phyloP scores from a whole-genome alignment of 2,329 filamentous ascomycete species.

The Xylariaceae sp. region DNA sequence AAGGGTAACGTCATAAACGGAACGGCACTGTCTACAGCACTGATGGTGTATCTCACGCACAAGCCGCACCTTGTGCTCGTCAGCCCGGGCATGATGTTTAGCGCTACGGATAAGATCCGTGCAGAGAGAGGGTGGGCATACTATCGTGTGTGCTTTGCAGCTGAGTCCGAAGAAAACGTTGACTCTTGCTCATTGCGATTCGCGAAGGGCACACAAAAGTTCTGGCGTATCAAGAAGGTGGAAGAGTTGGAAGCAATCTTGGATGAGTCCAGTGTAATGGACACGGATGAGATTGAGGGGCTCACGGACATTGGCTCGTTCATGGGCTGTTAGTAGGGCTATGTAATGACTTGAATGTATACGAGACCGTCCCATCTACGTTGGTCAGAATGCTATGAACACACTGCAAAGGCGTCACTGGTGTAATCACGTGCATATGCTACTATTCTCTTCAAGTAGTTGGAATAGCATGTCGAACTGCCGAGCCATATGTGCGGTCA shows the following conservation, averaged over 20 bases:
- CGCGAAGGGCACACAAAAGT: slow-evolving; percentile 63
- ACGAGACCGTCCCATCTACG: too few relatives aligned
- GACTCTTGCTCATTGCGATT: slow-evolving; percentile 59
- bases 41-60: slow-evolving; percentile 68
- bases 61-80: slow-evolving; percentile 67
- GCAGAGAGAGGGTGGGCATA: slow-evolving; percentile 63
- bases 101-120: slow-evolving; percentile 57
- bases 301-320: slow-evolving; percentile 16
- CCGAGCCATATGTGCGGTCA: too few relatives aligned
- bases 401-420: too few relatives aligned
- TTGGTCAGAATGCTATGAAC: too few relatives aligned
- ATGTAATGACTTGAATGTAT: too few relatives aligned
- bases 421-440: too few relatives aligned
- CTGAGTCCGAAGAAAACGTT: slow-evolving; percentile 69
- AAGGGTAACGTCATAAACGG: slow-evolving; percentile 42
- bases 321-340: slow-evolving; percentile 22
- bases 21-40: slow-evolving; percentile 54
- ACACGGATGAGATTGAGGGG: slow-evolving; percentile 16
- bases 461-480: too few relatives aligned
- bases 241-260: slow-evolving; percentile 61
- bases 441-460: too few relatives aligned
- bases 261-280: slow-evolving; percentile 23
- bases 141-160: slow-evolving; percentile 79
- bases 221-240: slow-evolving; percentile 71
- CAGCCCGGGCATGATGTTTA: slow-evolving; percentile 70